These are phyloP conservation scores for Rubus parviflorus DNA, from an alignment of 306 rosid genomes.

Conservation along the genomic window DNA sequence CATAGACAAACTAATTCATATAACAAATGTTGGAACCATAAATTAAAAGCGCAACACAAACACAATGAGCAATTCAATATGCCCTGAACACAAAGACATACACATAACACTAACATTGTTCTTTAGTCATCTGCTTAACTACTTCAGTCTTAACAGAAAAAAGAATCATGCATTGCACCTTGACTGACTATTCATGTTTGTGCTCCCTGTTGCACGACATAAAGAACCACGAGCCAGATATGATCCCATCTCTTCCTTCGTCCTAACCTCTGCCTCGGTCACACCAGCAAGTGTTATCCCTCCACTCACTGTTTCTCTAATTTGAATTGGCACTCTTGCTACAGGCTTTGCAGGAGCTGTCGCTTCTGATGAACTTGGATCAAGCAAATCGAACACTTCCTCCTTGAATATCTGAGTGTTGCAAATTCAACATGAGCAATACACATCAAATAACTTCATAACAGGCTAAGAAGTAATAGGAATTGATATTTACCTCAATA, in stretches of 20 bases:
- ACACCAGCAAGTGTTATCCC: slow-evolving; percentile 94
- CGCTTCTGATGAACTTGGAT: slow-evolving; percentile 50
- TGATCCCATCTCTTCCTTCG: slow-evolving; percentile 81
- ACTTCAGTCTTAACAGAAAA: neutral
- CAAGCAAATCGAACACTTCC: slow-evolving; percentile 90
- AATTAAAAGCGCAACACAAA: neutral
- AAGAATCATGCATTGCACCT: slow-evolving; percentile 42
- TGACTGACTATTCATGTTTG: slow-evolving; percentile 92
- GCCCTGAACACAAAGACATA: neutral
- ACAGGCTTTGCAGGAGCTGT: slow-evolving; percentile 40
- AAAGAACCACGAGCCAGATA: slow-evolving; percentile 69
- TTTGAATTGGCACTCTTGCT: slow-evolving; percentile 77
- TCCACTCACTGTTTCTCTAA: slow-evolving; percentile 77
- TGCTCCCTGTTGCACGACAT: slow-evolving; percentile 87
- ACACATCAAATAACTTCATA: neutral
- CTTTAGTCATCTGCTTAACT: neutral
- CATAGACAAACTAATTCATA: neutral
- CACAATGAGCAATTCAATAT: neutral
- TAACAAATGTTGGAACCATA: neutral
- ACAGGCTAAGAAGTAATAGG: neutral
- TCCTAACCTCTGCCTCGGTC: slow-evolving; percentile 72
- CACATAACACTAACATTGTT: neutral
- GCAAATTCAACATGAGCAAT: slow-evolving; percentile 12
- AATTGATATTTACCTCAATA: slow-evolving; percentile 64
- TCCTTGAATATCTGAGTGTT: slow-evolving; percentile 77